Conservation (phyloP, 768 basidiomycete genomes). For the Tremella mesenterica region DNA sequence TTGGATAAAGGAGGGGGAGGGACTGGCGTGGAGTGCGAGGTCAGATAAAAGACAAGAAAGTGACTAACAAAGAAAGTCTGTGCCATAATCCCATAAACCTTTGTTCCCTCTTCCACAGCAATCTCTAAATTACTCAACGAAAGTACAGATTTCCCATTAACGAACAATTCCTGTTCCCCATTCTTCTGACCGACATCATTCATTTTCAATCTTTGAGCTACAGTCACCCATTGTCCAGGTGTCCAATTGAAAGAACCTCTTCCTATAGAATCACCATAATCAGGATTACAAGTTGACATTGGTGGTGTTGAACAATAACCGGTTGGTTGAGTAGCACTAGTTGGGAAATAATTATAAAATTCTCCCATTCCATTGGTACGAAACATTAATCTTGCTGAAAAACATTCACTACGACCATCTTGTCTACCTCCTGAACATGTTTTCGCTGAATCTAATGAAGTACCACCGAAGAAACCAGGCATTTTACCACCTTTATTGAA, state of each 20-base stretch:
- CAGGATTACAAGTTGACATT: conserved; percentile 45
- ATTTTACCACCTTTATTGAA: conserved; percentile 64
- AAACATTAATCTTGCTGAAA: conserved; percentile 66
- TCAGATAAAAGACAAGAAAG: conserved; percentile 10
- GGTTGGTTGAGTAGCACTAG: conserved; percentile 49
- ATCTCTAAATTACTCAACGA: conserved; percentile 54
- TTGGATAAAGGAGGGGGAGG: too few relatives aligned
- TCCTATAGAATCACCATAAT: conserved; percentile 52
- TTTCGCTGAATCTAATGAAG: conserved; percentile 49
- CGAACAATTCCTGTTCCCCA: conserved; percentile 64
- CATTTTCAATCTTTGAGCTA: conserved; percentile 62
- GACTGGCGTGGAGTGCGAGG: too few relatives aligned
- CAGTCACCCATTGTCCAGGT: conserved; percentile 59
- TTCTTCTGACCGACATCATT: conserved; percentile 64
- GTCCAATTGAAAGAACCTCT: conserved; percentile 61
- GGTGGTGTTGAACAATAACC: conserved; percentile 52
- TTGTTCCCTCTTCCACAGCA: conserved; percentile 46
- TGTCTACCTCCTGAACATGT: conserved; percentile 61
- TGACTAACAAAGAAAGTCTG: conserved; percentile 66
- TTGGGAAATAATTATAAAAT: conserved; percentile 63
- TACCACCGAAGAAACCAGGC: conserved; percentile 58
- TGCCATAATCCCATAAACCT: conserved; percentile 55
- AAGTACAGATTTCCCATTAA: conserved; percentile 59
- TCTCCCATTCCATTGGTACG: conserved; percentile 55
- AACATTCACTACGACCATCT: conserved; percentile 53